phyloP scores from a whole-genome alignment of 345 rosid genomes.

The Mercurialis annua region DNA sequence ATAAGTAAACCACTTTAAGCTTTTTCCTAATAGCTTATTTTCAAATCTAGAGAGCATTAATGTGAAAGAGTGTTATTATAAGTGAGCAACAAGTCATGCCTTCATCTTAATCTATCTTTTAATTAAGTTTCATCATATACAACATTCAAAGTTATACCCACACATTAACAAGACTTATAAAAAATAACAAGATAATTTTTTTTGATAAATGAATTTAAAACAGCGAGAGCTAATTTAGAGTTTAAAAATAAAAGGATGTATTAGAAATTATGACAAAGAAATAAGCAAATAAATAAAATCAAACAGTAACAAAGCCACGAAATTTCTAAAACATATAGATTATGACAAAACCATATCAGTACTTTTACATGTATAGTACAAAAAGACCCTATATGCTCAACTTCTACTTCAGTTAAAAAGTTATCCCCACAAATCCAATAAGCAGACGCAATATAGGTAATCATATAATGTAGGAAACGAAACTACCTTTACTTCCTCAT shows the following conservation, averaged over 20 bases:
- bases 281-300: background rate
- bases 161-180: background rate
- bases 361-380: background rate
- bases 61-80: background rate
- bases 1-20: background rate
- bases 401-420: constrained; percentile 12
- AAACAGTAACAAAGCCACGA: constrained; percentile 7
- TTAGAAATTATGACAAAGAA: background rate
- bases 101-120: constrained; percentile 2
- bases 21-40: background rate
- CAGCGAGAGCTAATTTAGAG: background rate
- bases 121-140: background rate
- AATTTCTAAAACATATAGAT: background rate
- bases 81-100: too few relatives aligned
- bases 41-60: background rate
- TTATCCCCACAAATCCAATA: constrained; percentile 28
- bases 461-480: constrained; percentile 45
- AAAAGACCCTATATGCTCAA: constrained; percentile 2
- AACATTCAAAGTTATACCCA: background rate
- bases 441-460: constrained; percentile 22
- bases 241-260: background rate
- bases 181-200: background rate
- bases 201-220: too few relatives aligned
- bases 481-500: constrained; percentile 98
- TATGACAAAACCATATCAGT: background rate